Percentiles rank a stretch among this genome's conserved stretches.
phyloP scores from a whole-genome alignment of 129 eudicot species.

The Lactuca sativa region DNA sequence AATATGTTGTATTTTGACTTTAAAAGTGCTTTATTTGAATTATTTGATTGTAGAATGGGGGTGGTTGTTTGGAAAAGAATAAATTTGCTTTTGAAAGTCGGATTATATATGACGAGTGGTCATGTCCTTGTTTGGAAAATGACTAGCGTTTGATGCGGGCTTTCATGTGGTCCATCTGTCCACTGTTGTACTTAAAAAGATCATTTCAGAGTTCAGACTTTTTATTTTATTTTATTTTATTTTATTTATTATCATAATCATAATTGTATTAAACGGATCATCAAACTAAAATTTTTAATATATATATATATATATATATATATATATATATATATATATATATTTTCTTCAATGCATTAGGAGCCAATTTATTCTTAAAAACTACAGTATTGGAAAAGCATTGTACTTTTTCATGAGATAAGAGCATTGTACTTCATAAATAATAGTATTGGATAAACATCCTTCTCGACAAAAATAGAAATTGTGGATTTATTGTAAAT shows the following conservation, averaged over 20 bases:
- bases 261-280: neutral
- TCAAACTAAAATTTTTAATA: no score
- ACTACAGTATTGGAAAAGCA: no score
- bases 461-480: neutral
- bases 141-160: neutral
- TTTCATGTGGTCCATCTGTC: neutral
- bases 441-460: no score
- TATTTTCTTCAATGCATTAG: no score
- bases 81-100: neutral
- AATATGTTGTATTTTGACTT: slow-evolving; percentile 3
- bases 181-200: neutral
- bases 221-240: no score
- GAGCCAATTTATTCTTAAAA: no score
- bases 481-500: neutral
- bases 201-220: neutral
- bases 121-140: neutral
- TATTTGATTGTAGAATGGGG: neutral
- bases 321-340: no score
- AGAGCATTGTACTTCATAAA: no score
- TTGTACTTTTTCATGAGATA: no score
- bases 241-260: no score
- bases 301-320: no score
- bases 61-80: neutral
- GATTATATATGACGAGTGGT: neutral
- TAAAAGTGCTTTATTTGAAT: neutral